Evolutionary conservation across 2,329 filamentous ascomycete species (phyloP), one percentile per base, ranked within the genome.

Genomic region (Colletotrichum sp.): DNA sequence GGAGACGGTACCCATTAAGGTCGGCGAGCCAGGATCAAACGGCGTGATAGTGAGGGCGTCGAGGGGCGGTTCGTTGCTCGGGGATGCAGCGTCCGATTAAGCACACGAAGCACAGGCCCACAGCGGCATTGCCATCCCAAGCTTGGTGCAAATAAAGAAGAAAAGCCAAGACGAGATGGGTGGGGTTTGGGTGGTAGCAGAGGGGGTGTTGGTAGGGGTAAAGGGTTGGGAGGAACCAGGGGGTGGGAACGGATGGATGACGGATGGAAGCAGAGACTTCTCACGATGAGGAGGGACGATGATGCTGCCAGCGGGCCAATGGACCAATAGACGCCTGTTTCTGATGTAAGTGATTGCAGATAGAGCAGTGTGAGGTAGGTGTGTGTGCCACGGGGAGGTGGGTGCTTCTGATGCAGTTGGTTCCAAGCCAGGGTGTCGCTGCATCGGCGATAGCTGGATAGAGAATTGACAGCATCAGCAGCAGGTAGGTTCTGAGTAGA

Each of bases 111-210:
- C 79, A 77, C 75, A 70, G 78, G 72, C 70, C 73, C 69, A 59
- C 44, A n/a, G 44, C 65, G 65, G 75, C 71, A 71, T 77, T 78
- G 76, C 77, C 80, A 77, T 81, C 79, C 78, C 77, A 80, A 78
- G 75, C 77, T 72, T 25, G 62, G 71, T 27, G 55, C 69, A 75
- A 77, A 71, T 67, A 67, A 78, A 72, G 72, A 72, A 77, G 57
- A 72, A 75, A 74, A 72, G 72, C 74, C 55, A 72, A 79, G 72
- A 77, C 44, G 68, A 78, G 74, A 68, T 72, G 77, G 71, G 73
- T 73, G 66, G 67, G 61, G 32, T 27, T 64, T 44, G 62, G 22
- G 34, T 64, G 32, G 22, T 64, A 22, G 59, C 19, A 32, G 59
- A 32, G 69, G 72, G n/a, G 55, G 61, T 65, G 34, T 39, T 68